phyloP scores from a whole-genome alignment of 257 asterid genomes.

The Avicennia marina region DNA sequence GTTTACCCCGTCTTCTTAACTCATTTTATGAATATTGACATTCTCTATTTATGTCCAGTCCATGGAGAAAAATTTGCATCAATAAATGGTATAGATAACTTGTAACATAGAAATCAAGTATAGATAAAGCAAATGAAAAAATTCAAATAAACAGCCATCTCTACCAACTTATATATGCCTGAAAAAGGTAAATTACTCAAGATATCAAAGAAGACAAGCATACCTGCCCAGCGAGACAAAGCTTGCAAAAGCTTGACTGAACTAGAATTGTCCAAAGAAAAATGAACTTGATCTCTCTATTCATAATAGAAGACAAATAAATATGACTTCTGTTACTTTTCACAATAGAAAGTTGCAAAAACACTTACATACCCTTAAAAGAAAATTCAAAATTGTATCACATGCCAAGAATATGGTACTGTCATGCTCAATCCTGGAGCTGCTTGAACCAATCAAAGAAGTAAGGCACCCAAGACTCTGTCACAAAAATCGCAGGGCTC shows the following conservation, averaged over 20 bases:
- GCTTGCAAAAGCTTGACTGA: conserved; percentile 60
- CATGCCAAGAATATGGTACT: conserved; percentile 70
- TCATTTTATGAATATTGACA: too few species aligned
- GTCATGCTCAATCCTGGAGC: conserved; percentile 31
- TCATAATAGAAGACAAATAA: conserved; percentile 14
- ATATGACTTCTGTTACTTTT: not conserved
- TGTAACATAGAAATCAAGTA: too few species aligned
- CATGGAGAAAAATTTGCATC: too few species aligned
- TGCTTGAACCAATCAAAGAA: conserved; percentile 39
- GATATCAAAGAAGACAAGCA: conserved; percentile 10
- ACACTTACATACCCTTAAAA: conserved; percentile 45
- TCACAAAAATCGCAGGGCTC: conserved; percentile 15
- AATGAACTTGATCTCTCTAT: conserved; percentile 38
- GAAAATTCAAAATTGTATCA: conserved; percentile 73
- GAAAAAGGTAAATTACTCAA: not conserved
- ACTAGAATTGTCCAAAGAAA: conserved; percentile 34
- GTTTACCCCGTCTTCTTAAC: too few species aligned
- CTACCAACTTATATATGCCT: not conserved
- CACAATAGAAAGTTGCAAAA: too few species aligned
- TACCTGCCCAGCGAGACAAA: conserved; percentile 66
- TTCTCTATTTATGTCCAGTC: too few species aligned
- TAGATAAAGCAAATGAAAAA: too few species aligned
- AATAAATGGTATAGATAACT: too few species aligned
- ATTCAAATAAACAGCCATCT: too few species aligned
- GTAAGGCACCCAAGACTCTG: conserved; percentile 65